Evolutionary conservation across 768 basidiomycete species (phyloP).

Genomic region (Mycena haematopus): DNA sequence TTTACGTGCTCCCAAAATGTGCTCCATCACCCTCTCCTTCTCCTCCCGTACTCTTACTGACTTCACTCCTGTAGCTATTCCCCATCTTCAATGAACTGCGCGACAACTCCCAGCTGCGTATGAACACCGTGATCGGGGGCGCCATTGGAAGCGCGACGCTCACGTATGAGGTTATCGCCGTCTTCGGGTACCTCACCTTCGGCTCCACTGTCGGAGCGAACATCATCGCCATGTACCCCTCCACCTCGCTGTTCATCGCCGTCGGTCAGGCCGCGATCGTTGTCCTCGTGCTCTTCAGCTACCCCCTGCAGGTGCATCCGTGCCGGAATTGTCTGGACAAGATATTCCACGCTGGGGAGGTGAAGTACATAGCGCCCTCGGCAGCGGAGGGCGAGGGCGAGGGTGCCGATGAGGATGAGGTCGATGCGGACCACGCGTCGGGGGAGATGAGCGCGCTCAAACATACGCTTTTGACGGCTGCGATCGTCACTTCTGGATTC

Average conservation of each 20-base stretch:
- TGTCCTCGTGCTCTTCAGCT: conserved; percentile 87
- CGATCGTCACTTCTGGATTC: conserved; percentile 70
- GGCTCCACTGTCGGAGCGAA: conserved; percentile 90
- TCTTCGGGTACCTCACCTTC: conserved; percentile 93
- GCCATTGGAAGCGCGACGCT: conserved; percentile 86
- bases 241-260: conserved; percentile 91
- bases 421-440: conserved; percentile 59
- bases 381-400: conserved; percentile 52
- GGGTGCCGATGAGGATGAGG: conserved; percentile 52
- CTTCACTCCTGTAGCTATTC: conserved; percentile 67
- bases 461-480: conserved; percentile 72
- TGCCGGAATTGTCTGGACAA: conserved; percentile 93
- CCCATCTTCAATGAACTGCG: conserved; percentile 93
- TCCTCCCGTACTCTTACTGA: conserved; percentile 20
- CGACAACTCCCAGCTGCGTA: conserved; percentile 77
- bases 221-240: conserved; percentile 94
- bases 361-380: conserved; percentile 40
- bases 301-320: conserved; percentile 94
- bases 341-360: conserved; percentile 64
- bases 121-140: conserved; percentile 87
- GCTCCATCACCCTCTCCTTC: conserved; percentile 36
- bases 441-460: conserved; percentile 72
- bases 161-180: conserved; percentile 87
- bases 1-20: conserved; percentile 96
- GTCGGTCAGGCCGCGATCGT: conserved; percentile 94